These are phyloP conservation scores for Gossypium arboreum DNA, from an alignment of 345 rosid genomes.

Conservation along the genomic window DNA sequence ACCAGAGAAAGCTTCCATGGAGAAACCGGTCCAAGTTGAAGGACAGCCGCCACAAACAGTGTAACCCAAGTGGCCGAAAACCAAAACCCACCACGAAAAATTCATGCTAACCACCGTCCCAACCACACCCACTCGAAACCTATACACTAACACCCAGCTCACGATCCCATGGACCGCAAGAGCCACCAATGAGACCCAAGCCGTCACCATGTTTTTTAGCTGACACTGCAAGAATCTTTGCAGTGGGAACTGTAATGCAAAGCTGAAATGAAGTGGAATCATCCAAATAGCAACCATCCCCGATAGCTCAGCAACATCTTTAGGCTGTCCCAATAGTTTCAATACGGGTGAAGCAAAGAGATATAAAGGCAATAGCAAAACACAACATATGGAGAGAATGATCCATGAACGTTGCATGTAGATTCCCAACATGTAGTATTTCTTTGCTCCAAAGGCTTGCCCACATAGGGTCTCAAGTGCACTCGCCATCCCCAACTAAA, in stretches of 20 bases:
- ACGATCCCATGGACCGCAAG: conserved; percentile 46
- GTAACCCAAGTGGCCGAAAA: conserved; percentile 39
- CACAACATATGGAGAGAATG: conserved; percentile 39
- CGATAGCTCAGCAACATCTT: conserved; percentile 52
- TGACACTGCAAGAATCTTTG: conserved; percentile 77
- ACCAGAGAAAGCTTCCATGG: conserved; percentile 62
- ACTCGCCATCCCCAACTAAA: conserved; percentile 68
- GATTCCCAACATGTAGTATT: conserved; percentile 60
- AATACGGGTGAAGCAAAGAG: conserved; percentile 46
- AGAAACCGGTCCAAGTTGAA: conserved; percentile 73
- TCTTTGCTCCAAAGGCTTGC: conserved; percentile 69
- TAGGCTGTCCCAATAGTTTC: conserved; percentile 61
- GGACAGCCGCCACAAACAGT: conserved; percentile 58
- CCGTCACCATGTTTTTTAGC: conserved; percentile 48
- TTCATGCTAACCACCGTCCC: conserved; percentile 52
- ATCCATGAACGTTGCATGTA: conserved; percentile 79
- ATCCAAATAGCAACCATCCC: conserved; percentile 45
- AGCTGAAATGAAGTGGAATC: conserved; percentile 75
- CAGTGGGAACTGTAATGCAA: conserved; percentile 63
- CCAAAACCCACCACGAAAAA: conserved; percentile 69
- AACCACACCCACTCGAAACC: conserved; percentile 45
- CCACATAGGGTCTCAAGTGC: conserved; percentile 60
- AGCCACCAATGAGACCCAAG: conserved; percentile 43
- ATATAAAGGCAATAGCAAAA: conserved; percentile 51
- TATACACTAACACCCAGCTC: conserved; percentile 58